Percentiles rank a stretch among this genome's conserved stretches.
These are phyloP conservation scores for Penicillium arizonense DNA, from an alignment of 495 filamentous ascomycete genomes.

Conservation along the genomic window DNA sequence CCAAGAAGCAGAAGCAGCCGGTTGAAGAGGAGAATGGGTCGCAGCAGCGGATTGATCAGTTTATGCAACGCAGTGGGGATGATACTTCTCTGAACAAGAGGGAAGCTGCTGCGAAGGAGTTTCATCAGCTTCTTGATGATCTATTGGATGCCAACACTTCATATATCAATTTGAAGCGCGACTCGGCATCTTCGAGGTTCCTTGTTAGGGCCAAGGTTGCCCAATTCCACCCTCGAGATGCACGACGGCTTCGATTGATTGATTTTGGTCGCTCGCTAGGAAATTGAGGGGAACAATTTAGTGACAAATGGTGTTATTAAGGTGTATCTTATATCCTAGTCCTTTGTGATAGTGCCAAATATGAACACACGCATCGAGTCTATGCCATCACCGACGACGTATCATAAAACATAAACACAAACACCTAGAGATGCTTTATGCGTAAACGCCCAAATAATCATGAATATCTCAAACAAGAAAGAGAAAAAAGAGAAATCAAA, in stretches of 20 bases:
- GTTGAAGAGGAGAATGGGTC: constrained; percentile 42
- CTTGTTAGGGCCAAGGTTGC: constrained; percentile 82
- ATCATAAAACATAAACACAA: constrained; percentile 7
- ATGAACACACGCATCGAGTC: neutral
- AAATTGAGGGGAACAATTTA: constrained; percentile 40
- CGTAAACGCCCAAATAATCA: constrained; percentile 20
- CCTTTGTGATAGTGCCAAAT: constrained; percentile 1
- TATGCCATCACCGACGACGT: constrained; percentile 1
- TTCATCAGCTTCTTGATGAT: constrained; percentile 63
- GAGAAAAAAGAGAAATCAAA: constrained; percentile 20
- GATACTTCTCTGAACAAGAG: constrained; percentile 51
- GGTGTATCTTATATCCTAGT: constrained; percentile 16
- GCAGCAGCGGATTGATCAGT: constrained; percentile 73
- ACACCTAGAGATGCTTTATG: constrained; percentile 24
- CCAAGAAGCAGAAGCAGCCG: constrained; percentile 56
- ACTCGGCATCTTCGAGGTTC: constrained; percentile 81
- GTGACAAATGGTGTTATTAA: constrained; percentile 14
- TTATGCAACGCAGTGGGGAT: constrained; percentile 53
- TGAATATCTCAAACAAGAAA: constrained; percentile 14
- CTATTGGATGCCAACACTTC: constrained; percentile 61
- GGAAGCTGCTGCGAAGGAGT: constrained; percentile 62
- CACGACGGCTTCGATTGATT: constrained; percentile 68
- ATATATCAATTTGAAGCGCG: constrained; percentile 68
- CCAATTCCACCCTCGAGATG: constrained; percentile 82
- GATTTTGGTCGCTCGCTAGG: constrained; percentile 82